phyloP scores from a whole-genome alignment of 805 yeast species.

The Schwanniomyces yamadae region DNA sequence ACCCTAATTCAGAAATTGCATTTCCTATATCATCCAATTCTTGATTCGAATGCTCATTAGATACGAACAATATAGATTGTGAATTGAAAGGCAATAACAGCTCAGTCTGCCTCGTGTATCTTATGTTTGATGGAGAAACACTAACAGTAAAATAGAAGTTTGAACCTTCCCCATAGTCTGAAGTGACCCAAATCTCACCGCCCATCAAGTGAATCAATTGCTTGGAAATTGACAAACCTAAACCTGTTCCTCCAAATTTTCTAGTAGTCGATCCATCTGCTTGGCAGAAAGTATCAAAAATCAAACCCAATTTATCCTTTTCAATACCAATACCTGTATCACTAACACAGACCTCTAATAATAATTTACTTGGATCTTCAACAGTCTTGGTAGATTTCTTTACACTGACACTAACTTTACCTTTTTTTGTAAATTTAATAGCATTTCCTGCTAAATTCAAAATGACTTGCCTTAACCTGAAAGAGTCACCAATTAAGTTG shows the following conservation, averaged over 20 bases:
- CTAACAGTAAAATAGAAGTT: constrained; percentile 79
- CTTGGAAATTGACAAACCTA: constrained; percentile 84
- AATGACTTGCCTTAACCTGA: constrained; percentile 83
- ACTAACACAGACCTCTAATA: constrained; percentile 79
- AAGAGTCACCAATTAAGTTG: constrained; percentile 82
- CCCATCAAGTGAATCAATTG: constrained; percentile 89
- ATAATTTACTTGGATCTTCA: constrained; percentile 42
- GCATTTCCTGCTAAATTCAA: constrained; percentile 87
- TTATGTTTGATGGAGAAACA: constrained; percentile 68
- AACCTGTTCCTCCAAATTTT: constrained; percentile 91
- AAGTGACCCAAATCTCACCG: constrained; percentile 89
- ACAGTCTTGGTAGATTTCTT: constrained; percentile 45
- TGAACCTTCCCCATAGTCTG: constrained; percentile 77
- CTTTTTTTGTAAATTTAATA: constrained; percentile 79
- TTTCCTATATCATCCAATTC: constrained; percentile 52
- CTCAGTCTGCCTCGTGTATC: constrained; percentile 64
- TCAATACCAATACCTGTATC: constrained; percentile 92
- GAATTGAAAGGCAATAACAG: constrained; percentile 67
- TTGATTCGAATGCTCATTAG: constrained; percentile 56
- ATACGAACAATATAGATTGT: constrained; percentile 69
- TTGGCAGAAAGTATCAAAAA: constrained; percentile 87
- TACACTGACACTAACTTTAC: constrained; percentile 76
- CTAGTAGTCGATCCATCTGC: constrained; percentile 94
- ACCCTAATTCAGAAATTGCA: constrained; percentile 52
- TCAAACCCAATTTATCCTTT: constrained; percentile 77